Evolutionary conservation across 2,329 filamentous ascomycete genomes (phyloP).

Genomic region (Arthrobotrys musiformis): DNA sequence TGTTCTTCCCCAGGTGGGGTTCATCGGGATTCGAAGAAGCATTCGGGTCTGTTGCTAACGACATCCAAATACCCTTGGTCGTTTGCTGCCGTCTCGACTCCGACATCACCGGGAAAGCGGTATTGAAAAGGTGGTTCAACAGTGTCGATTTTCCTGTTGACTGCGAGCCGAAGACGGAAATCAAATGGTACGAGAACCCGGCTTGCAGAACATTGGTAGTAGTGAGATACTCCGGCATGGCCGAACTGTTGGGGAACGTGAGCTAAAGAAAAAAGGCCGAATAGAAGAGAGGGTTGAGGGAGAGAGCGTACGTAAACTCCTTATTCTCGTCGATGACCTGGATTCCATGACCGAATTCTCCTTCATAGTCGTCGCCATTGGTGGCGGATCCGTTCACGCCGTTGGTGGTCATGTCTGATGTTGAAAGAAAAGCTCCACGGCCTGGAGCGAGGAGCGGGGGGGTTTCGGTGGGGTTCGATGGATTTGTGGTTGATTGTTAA

Average conservation of each 20-base stretch:
- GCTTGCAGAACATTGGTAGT: slow-evolving; percentile 82
- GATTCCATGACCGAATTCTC: slow-evolving; percentile 88
- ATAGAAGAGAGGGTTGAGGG: background rate
- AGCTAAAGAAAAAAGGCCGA: background rate
- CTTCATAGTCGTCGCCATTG: slow-evolving; percentile 69
- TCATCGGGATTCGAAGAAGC: slow-evolving; percentile 65
- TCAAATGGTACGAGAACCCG: slow-evolving; percentile 99
- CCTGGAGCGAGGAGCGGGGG: background rate
- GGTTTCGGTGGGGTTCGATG: background rate
- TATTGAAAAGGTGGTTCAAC: slow-evolving; percentile 94
- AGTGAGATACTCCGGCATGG: slow-evolving; percentile 83
- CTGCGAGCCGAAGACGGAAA: slow-evolving; percentile 98
- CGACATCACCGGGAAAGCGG: slow-evolving; percentile 96
- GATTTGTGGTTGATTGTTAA: background rate
- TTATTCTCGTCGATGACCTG: slow-evolving; percentile 98
- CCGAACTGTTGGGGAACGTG: slow-evolving; percentile 69
- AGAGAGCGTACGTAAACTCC: slow-evolving; percentile 83
- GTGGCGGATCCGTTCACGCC: slow-evolving; percentile 81
- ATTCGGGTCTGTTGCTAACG: slow-evolving; percentile 81
- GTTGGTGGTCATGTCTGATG: slow-evolving; percentile 69
- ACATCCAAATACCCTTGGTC: slow-evolving; percentile 99
- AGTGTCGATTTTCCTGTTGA: slow-evolving; percentile 98
- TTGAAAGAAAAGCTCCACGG: background rate
- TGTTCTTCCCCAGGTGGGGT: slow-evolving; percentile 89
- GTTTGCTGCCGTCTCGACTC: slow-evolving; percentile 94